Evolutionary conservation across 331 rosid genomes (phyloP).

Genomic region (Quercus lobata): DNA sequence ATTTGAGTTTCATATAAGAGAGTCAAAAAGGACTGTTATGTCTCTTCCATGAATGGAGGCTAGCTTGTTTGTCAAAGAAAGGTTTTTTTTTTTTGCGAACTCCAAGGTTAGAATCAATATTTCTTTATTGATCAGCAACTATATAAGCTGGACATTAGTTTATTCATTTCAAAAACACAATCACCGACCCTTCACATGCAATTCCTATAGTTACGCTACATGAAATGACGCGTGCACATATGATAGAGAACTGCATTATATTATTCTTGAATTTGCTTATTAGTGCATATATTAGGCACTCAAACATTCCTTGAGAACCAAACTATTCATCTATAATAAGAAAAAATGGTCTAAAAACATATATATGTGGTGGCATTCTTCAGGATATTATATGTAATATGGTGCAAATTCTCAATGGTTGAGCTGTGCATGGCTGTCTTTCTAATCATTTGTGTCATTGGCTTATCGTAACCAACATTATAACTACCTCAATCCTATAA

Average conservation of each 20-base stretch:
- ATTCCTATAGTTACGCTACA: not conserved
- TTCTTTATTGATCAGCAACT: not conserved
- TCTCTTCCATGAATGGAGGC: not conserved
- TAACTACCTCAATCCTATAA: not conserved
- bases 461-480: too few relatives aligned
- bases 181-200: slow-evolving; percentile 36
- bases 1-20: not conserved
- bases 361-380: slow-evolving; percentile 12
- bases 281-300: not conserved
- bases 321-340: too few relatives aligned
- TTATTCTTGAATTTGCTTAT: not conserved
- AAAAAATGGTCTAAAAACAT: not conserved
- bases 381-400: slow-evolving; percentile 4
- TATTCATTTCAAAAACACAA: not conserved
- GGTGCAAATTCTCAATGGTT: slow-evolving; percentile 12
- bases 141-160: not conserved
- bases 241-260: not conserved
- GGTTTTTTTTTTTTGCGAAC: too few relatives aligned
- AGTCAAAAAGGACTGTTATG: not conserved
- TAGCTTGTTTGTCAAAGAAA: not conserved
- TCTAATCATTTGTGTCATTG: slow-evolving; percentile 10
- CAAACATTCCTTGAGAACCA: not conserved
- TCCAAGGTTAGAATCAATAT: not conserved
- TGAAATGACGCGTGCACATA: slow-evolving; percentile 1
- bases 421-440: slow-evolving; percentile 17